Base-by-base conservation (phyloP, 2,329 filamentous ascomycete genomes). In the Uncinocarpus reesii region DNA sequence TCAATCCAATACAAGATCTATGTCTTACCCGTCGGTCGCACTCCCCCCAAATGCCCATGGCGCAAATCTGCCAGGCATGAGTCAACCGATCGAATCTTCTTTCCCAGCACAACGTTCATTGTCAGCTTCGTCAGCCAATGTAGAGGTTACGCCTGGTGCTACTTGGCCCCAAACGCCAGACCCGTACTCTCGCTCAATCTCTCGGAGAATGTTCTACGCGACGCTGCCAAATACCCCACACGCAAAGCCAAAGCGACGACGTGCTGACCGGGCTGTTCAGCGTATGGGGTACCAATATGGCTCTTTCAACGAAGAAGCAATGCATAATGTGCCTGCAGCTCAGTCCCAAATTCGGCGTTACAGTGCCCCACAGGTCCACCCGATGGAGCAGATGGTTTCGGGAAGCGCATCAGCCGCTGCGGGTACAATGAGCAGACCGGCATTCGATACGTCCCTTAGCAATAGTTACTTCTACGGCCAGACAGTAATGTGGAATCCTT, bases 341-440 rank as follows among this genome's bases (percentile, higher is more conserved):
- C 38, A 41, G 20, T 10, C 41, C 24, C 28, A 43, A 7, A 15
- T 34, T 43, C 41, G 41, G 18, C 41, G 41, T 13, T 32, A 43
- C 11, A 23, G 28, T 7, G 26, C 24, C 18, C 41, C 41, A 5
- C 28, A 34, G 7, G 13, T 35, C 4, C 20, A 34, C 10, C 41
- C 41, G 18, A 32, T 40, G 23, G 24, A 41, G 10, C 41, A 43
- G 18, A 15, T 32, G 28, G 29, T 3, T 43, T n/a, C 41, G n/a
- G 28, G 41, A 16, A 7, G 10, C 24, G 16, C 7, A 5, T 43
- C 41, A 24, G 18, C 41, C 16, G 15, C 16, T 4, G 20, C 28
- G 7, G 16, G 5, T n/a, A 13, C 21, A 20, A 28, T 40, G 11
- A 13, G 11, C 2, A 20, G 8, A 2, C 3, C 38, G 7, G 8